phyloP scores from a whole-genome alignment of 345 rosid species.

The Microthlaspi erraticum region DNA sequence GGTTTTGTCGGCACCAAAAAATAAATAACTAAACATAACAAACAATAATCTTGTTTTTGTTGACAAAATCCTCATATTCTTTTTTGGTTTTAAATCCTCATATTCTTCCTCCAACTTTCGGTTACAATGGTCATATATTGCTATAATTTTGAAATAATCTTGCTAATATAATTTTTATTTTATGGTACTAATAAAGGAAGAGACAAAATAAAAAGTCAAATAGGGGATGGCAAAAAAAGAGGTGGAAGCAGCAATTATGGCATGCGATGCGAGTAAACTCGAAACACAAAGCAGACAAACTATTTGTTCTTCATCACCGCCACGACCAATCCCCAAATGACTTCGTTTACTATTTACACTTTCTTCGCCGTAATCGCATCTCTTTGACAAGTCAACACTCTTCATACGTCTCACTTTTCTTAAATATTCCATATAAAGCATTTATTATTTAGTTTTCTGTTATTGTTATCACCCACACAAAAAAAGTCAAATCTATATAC shows the following conservation, averaged over 20 bases:
- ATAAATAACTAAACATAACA: neutral
- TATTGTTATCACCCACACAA: conserved; percentile 9
- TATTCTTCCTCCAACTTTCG: conserved; percentile 27
- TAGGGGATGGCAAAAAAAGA: conserved; percentile 27
- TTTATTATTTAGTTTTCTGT: conserved; percentile 22
- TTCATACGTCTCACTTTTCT: conserved; percentile 33
- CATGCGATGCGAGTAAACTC: conserved; percentile 45
- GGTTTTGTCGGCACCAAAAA: conserved; percentile 45
- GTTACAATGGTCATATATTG: conserved; percentile 2
- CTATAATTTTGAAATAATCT: conserved; percentile 6
- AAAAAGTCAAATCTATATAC: conserved; percentile 41
- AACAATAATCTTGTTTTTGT: conserved; percentile 11
- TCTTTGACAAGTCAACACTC: conserved; percentile 60
- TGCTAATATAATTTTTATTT: neutral
- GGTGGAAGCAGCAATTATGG: conserved; percentile 35
- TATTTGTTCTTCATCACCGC: conserved; percentile 39
- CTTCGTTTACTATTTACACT: conserved; percentile 42
- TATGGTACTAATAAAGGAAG: neutral
- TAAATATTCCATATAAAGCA: neutral
- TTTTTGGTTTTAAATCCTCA: no score
- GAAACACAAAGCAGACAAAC: conserved; percentile 37
- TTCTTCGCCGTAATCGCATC: conserved; percentile 47
- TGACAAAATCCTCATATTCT: no score
- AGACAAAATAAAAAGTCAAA: conserved; percentile 36
- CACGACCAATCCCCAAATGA: conserved; percentile 43